Percentiles rank a stretch among this genome's conserved stretches.
phyloP scores from a whole-genome alignment of 1,284 basidiomycete species.

The Leccinum angustisporum region DNA sequence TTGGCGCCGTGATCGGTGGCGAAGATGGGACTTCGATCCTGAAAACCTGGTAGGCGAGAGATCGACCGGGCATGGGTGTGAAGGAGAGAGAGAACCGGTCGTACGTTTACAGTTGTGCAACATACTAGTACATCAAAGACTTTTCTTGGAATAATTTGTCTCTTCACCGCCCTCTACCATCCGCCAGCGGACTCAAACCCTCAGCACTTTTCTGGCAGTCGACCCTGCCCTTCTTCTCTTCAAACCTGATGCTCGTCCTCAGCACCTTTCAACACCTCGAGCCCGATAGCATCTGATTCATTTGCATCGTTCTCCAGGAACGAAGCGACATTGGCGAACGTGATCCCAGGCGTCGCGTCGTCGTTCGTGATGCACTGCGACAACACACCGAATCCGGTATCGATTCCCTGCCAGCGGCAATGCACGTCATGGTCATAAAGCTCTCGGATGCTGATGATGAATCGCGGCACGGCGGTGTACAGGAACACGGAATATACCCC shows the following conservation, averaged over 20 bases:
- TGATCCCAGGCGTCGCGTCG: not conserved
- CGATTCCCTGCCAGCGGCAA: not conserved
- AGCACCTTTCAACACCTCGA: not conserved
- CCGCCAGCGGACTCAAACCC: not conserved
- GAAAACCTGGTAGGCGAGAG: no score
- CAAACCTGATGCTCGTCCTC: not conserved
- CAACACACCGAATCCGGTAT: not conserved
- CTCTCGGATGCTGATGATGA: constrained; percentile 2
- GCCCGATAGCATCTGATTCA: not conserved
- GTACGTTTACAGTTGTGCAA: not conserved
- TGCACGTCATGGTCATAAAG: not conserved
- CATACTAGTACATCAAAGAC: not conserved
- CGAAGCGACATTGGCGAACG: not conserved
- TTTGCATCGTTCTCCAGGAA: not conserved
- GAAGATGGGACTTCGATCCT: no score
- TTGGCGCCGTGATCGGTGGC: no score
- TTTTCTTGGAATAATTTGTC: not conserved
- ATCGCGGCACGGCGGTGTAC: not conserved
- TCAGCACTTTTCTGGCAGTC: not conserved
- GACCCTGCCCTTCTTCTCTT: not conserved
- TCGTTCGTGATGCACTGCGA: not conserved
- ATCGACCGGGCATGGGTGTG: no score
- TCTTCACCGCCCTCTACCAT: not conserved
- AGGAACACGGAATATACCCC: not conserved
- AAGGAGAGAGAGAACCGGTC: no score